Percentiles rank a stretch among this genome's conserved stretches.
Conservation (phyloP, 148 eudicot species). For the Mesembryanthemum crystallinum region DNA sequence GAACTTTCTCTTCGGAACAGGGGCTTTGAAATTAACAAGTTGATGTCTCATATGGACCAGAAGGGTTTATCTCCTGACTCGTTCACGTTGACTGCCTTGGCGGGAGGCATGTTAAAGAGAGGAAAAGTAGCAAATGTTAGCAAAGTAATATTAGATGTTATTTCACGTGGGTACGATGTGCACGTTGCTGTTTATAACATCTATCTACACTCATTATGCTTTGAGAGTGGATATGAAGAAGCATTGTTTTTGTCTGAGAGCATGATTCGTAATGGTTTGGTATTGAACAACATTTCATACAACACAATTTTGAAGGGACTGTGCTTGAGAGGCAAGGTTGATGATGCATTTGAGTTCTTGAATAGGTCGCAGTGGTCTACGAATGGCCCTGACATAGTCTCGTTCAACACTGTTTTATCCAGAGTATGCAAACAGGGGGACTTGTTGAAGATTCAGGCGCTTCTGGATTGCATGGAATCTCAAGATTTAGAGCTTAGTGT, state of each 20-base stretch:
- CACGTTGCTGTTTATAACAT: conserved; percentile 51
- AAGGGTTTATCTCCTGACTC: conserved; percentile 47
- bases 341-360: conserved; percentile 41
- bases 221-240: conserved; percentile 32
- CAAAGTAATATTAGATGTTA: conserved; percentile 31
- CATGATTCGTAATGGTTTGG: conserved; percentile 33
- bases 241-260: conserved; percentile 33
- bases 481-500: conserved; percentile 42
- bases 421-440: conserved; percentile 47
- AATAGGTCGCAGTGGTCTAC: conserved; percentile 30
- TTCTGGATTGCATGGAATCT: conserved; percentile 42
- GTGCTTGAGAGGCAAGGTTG: conserved; percentile 35
- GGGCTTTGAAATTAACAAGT: conserved; percentile 28
- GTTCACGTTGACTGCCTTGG: conserved; percentile 52
- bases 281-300: conserved; percentile 41
- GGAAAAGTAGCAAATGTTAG: conserved; percentile 40
- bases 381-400: conserved; percentile 44
- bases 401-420: conserved; percentile 54
- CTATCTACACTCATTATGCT: conserved; percentile 45
- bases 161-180: conserved; percentile 27
- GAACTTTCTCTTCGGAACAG: conserved; percentile 42
- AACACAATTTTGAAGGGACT: conserved; percentile 49
- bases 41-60: conserved; percentile 29
- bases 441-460: conserved; percentile 31
- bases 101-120: conserved; percentile 56